A percentile compares a stretch with the other conserved stretches of the same genome.
phyloP scores from a whole-genome alignment of 2,329 filamentous ascomycete genomes.

The Fusarium udum region DNA sequence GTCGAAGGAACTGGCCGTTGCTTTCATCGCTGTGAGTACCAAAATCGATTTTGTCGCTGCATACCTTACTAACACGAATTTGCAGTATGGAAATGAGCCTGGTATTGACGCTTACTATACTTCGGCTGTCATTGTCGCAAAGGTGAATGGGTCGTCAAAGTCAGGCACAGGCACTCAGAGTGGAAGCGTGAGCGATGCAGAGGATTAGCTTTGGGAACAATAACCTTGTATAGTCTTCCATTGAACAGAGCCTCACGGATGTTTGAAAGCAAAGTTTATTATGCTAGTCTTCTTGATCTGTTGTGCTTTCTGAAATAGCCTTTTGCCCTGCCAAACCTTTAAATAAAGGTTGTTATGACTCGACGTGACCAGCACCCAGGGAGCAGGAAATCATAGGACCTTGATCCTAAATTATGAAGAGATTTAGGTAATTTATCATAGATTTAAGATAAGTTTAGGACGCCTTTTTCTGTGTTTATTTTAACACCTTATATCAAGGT shows the following conservation, averaged over 20 bases:
- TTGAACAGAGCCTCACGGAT: accelerated
- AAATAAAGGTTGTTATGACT: neutral
- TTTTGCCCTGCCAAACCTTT: accelerated
- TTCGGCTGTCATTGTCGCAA: slow-evolving; percentile 11
- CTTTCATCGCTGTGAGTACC: neutral
- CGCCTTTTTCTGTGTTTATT: neutral
- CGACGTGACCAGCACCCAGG: too few relatives aligned
- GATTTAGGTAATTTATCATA: neutral
- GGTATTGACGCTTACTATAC: neutral
- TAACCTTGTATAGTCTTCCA: accelerated
- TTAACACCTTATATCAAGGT: too few relatives aligned
- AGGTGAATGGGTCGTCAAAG: neutral
- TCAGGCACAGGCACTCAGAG: accelerated
- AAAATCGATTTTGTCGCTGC: too few relatives aligned
- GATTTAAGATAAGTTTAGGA: neutral
- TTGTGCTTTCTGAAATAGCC: neutral
- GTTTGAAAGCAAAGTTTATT: neutral
- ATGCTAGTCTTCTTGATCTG: too few relatives aligned
- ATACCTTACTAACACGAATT: neutral
- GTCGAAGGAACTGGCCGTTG: slow-evolving; percentile 8
- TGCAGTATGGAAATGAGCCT: slow-evolving; percentile 9
- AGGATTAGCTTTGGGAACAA: neutral
- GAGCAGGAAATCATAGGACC: neutral
- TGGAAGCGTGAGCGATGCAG: neutral
- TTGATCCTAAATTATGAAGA: neutral